Percentiles rank a stretch among this genome's conserved stretches.
Evolutionary conservation across 2,329 filamentous ascomycete genomes (phyloP).

Genomic region (Dendryphion nanum): DNA sequence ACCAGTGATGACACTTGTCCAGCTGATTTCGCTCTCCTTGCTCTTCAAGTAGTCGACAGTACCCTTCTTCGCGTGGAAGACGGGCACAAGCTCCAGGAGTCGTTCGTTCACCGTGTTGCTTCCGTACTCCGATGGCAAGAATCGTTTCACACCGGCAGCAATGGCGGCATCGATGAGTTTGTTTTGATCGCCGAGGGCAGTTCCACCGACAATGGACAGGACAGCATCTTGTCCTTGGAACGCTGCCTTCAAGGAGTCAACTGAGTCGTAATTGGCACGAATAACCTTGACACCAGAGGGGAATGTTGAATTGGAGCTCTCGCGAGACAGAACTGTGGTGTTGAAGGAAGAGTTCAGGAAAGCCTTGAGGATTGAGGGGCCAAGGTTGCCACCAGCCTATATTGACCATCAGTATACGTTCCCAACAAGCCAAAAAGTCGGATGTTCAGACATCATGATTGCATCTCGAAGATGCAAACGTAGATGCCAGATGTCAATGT

Average conservation of each 20-base stretch:
- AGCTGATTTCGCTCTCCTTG: conserved; percentile 51
- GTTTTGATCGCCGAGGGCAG: conserved; percentile 46
- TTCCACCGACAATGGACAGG: conserved; percentile 47
- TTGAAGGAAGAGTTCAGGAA: conserved; percentile 49
- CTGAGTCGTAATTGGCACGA: conserved; percentile 49
- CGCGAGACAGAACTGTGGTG: conserved; percentile 57
- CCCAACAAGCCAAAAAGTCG: too few species aligned
- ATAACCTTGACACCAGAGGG: conserved; percentile 44
- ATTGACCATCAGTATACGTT: conserved; percentile 10
- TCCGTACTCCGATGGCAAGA: conserved; percentile 62
- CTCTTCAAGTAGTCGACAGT: conserved; percentile 54
- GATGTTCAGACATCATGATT: too few species aligned
- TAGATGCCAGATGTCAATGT: background rate
- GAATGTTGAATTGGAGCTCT: conserved; percentile 42
- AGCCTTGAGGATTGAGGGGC: conserved; percentile 40
- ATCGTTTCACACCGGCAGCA: conserved; percentile 59
- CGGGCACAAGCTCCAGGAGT: conserved; percentile 45
- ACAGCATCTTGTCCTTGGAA: conserved; percentile 59
- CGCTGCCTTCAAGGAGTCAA: conserved; percentile 49
- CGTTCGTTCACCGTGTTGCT: conserved; percentile 40
- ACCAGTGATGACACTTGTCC: conserved; percentile 47
- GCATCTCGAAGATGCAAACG: background rate
- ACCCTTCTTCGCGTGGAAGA: conserved; percentile 53
- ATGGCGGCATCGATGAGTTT: conserved; percentile 59
- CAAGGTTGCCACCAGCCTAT: conserved; percentile 43